phyloP scores from a whole-genome alignment of 352 stramenopile species.

The Globisporangium radiosum region DNA sequence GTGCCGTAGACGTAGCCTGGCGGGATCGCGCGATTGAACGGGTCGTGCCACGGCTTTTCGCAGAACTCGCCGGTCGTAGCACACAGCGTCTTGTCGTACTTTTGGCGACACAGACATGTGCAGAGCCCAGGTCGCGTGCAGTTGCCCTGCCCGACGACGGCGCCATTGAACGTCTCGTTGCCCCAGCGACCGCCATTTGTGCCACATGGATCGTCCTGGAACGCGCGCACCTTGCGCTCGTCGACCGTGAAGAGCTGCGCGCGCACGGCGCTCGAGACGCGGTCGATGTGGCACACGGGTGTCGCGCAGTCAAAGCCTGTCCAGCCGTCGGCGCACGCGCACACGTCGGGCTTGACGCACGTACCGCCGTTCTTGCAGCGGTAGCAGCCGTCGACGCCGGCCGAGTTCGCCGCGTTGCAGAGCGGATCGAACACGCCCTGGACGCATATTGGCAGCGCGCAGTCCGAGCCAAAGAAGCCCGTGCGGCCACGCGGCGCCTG shows the following conservation, averaged over 20 bases:
- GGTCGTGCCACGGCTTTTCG: constrained; percentile 79
- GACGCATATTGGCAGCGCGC: constrained; percentile 92
- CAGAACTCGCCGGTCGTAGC: constrained; percentile 68
- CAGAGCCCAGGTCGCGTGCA: constrained; percentile 89
- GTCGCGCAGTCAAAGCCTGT: constrained; percentile 91
- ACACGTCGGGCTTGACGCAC: constrained; percentile 89
- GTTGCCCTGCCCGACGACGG: constrained; percentile 84
- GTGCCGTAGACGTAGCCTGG: constrained; percentile 91
- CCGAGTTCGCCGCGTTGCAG: constrained; percentile 44
- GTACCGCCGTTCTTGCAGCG: constrained; percentile 92
- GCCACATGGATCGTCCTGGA: constrained; percentile 93
- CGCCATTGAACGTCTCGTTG: constrained; percentile 66
- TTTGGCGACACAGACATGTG: constrained; percentile 88
- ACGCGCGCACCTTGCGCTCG: constrained; percentile 86
- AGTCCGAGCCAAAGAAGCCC: constrained; percentile 91
- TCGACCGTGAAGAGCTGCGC: constrained; percentile 92
- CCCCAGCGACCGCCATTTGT: constrained; percentile 68
- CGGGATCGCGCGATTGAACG: constrained; percentile 62
- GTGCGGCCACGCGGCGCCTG: constrained; percentile 79
- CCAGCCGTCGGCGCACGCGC: constrained; percentile 90
- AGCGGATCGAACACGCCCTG: constrained; percentile 93
- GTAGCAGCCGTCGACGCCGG: constrained; percentile 89
- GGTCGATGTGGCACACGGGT: constrained; percentile 82
- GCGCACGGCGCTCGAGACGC: constrained; percentile 49
- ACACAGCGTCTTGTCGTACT: constrained; percentile 67